Evolutionary conservation across 1,284 basidiomycete genomes (phyloP).

Genomic region (Puccinia horiana): DNA sequence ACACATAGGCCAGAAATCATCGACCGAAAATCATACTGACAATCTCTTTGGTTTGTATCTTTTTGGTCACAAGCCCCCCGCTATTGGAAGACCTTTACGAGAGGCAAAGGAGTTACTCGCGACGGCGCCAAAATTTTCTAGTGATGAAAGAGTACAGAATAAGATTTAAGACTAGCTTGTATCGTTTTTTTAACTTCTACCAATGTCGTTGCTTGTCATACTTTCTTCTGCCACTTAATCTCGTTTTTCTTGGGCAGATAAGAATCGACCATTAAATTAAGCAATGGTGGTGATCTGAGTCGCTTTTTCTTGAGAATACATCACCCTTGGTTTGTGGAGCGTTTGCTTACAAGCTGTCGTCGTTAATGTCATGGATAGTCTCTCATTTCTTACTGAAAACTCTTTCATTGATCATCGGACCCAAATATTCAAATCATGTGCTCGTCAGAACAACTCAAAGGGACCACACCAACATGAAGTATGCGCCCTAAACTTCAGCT

Average conservation of each 20-base stretch:
- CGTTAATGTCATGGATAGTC: not conserved
- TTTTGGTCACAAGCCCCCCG: constrained; percentile 62
- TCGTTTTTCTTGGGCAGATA: too few relatives aligned
- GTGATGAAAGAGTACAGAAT: constrained; percentile 24
- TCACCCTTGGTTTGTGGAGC: not conserved
- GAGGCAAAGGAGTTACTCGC: constrained; percentile 77
- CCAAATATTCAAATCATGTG: not conserved
- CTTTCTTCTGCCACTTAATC: too few relatives aligned
- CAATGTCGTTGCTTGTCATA: too few relatives aligned
- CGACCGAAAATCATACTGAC: not conserved
- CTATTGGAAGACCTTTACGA: constrained; percentile 77
- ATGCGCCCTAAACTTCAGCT: too few relatives aligned
- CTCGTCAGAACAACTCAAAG: too few relatives aligned
- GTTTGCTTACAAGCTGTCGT: not conserved
- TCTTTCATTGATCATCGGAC: not conserved
- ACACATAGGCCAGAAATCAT: not conserved
- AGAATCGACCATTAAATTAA: too few relatives aligned
- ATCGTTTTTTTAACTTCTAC: too few relatives aligned
- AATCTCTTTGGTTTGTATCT: not conserved
- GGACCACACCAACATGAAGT: too few relatives aligned
- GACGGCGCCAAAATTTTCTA: constrained; percentile 26
- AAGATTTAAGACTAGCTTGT: constrained; percentile 20
- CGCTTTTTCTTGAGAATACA: too few relatives aligned
- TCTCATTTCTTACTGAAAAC: not conserved
- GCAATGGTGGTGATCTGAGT: too few relatives aligned